Base-by-base conservation (phyloP, 2,329 filamentous ascomycete species). In the Epichloe coenophiala region DNA sequence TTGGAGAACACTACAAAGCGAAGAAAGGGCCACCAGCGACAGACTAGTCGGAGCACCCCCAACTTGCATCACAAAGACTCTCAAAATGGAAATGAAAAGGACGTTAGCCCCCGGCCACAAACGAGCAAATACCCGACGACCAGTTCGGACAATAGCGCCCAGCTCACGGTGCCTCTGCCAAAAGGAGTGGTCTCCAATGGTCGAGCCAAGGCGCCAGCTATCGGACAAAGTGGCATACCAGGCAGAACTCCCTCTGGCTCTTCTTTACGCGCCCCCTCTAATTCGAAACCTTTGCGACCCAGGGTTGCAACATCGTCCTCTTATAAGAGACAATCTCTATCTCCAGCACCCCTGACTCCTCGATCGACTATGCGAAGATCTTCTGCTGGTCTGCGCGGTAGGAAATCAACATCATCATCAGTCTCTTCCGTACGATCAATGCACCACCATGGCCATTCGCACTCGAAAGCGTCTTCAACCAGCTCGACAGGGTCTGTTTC, bases 331-430 rank as follows among this genome's bases (percentile, higher is more conserved):
- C 85, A 88, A 54, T 95, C 89, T 0, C 70, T 94, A 9, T 95
- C 88, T 0, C 93, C 93, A 0, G 84, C 83, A 3, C 91, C 93
- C 0, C 67, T 96, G 40, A 97, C 93, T 1, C 91, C 93, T 3
- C 84, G 89, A 39, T 89, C 88, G 5, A 87, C 86, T 1, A 85
- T 94, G 60, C 82, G 93, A 11, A 84, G 89, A 37, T 81, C 88
- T 2, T 95, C 88, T 5, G 80, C 77, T 42, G 90, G 91, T 33
- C 76, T 97, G 43, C 81, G 90, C 31, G 91, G 93, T 38, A 81
- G 93, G 54, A 97, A 97, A 65, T 97, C 91, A 1, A 98, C 93
- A 0, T 96, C 89, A 0, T 95, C 89, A 0, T 97, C 90, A 0
- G 83, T 98, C 15, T 96, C 89, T 1, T 95, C 89, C 0, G 84